Base-by-base conservation (phyloP, 371 early-diverging fungal genomes). In the Mucor plumbeus region DNA sequence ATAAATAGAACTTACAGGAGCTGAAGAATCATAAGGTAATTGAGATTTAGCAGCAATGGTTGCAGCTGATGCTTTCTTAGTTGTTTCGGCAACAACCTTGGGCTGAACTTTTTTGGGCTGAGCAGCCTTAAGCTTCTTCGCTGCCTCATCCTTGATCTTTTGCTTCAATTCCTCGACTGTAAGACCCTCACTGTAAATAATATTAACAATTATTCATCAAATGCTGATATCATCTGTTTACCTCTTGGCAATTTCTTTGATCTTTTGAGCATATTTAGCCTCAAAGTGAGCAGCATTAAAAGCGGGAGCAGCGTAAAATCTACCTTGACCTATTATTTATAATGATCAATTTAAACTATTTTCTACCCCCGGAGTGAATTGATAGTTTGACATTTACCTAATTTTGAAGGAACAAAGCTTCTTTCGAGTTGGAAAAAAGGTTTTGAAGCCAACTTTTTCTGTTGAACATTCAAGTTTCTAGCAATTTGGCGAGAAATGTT, bases 251-350 rank as follows among this genome's bases (percentile, higher is more conserved):
- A 78, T 83, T 47, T 82, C 72, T 62, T 85, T 82, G 62, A 93
- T 77, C 71, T 92, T 91, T 15, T 86, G 86, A 11, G 85, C 87
- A 80, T 92, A 93, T 77, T 91, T 94, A 21, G 87, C 75, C 41
- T 89, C 88, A 66, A 89, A 86, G 72, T 90, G 81, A 48, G 81
- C 65, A 36, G 69, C 55, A 31, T 64, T 67, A 34, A 61, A 41
- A 21, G 53, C 53, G 15, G 44, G 48, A 9, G 39, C 61, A 64
- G 64, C 68, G 8, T 64, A 68, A 48, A 71, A 71, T 64, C 72
- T 68, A 47, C 43, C 55, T 34, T 64, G 68, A 38, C 48, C 72
- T 72, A 54, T 17, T 11, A 17, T 44, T 21, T 48, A 14, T 15
- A 4, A 0, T 43, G 0, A 48, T 21, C 33, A 21, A 64, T 64